phyloP scores from a whole-genome alignment of 768 basidiomycete genomes.

The Termitomyces eurrhizus region DNA sequence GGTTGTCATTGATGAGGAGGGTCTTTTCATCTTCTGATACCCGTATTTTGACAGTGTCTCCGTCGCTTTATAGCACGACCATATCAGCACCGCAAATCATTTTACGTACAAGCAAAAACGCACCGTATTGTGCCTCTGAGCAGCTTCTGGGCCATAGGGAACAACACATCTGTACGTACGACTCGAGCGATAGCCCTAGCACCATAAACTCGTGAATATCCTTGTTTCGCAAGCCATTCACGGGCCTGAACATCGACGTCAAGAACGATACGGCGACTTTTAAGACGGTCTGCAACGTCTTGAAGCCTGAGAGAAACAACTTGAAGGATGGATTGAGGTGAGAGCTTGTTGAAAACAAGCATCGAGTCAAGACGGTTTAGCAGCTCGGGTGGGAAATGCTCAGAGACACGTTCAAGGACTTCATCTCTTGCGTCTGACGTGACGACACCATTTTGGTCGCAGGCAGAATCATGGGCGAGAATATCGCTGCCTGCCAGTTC shows the following conservation, averaged over 20 bases:
- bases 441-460: conserved; percentile 59
- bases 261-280: conserved; percentile 60
- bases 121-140: conserved; percentile 76
- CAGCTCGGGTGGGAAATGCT: conserved; percentile 87
- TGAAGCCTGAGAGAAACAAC: conserved; percentile 74
- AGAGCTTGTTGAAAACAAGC: conserved; percentile 89
- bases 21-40: conserved; percentile 36
- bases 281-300: conserved; percentile 69
- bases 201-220: conserved; percentile 84
- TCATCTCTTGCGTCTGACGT: conserved; percentile 55
- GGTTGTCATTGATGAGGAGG: conserved; percentile 62
- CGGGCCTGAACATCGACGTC: conserved; percentile 62
- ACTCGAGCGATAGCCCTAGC: conserved; percentile 87
- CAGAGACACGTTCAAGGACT: conserved; percentile 71
- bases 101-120: conserved; percentile 12
- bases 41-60: conserved; percentile 59
- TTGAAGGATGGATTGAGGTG: conserved; percentile 64
- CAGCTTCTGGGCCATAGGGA: conserved; percentile 78
- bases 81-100: neutral
- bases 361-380: conserved; percentile 87
- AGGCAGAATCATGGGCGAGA: conserved; percentile 64
- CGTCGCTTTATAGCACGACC: conserved; percentile 40
- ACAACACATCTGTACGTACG: conserved; percentile 76
- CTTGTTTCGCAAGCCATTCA: conserved; percentile 68
- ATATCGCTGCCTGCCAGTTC: conserved; percentile 50